Base-by-base conservation (phyloP, 2,329 filamentous ascomycete genomes). In the Leptosphaerulina australis region DNA sequence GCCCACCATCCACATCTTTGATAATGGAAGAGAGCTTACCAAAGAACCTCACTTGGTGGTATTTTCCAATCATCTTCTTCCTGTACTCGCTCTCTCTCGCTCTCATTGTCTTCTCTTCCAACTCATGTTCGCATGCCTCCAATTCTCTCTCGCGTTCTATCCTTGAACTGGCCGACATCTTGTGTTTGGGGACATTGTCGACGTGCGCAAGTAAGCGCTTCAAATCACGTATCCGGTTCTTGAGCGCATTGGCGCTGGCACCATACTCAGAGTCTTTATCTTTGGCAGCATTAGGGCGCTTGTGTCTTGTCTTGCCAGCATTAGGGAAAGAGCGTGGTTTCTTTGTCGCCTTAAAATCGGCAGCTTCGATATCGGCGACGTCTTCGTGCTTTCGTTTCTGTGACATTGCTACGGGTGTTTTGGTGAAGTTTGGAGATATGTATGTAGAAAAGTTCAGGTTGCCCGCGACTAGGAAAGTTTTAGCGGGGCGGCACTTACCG, bases 31-130 rank as follows among this genome's bases (percentile, higher is more conserved):
- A 12, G 7, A 1, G 63, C 81, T 41, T 77, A 88, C 89, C 90
- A 72, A 93, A 93, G 69, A 94, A 94, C 21, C 90, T 80, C 40
- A 93, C 84, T 83, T 90, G 92, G 70, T 93, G 89, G 63, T 91
- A 94, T 70, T 86, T 88, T 40, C 79, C 79, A 55, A 92, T 91
- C 83, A 92, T 90, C 51, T 84, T 80, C 59, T 84, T 81, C 66
- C 79, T 80, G 74, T 84, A 86, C 62, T 85, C 83, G 50, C 80
- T 79, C 51, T 82, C 76, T 37, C 81, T 79, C 55, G 82, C 79
- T 4, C 74, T 58, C 28, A 51, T 55, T 12, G 56, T 48, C 59
- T 70, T 71, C 54, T 71, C 68, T 18, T 51, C 78, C 50, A 92
- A 77, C 63, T 88, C 86, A 56, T 83, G 78, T 70, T 84, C 80